Base-by-base conservation (phyloP, 208 protist species). In the Crithidia brevicula region DNA sequence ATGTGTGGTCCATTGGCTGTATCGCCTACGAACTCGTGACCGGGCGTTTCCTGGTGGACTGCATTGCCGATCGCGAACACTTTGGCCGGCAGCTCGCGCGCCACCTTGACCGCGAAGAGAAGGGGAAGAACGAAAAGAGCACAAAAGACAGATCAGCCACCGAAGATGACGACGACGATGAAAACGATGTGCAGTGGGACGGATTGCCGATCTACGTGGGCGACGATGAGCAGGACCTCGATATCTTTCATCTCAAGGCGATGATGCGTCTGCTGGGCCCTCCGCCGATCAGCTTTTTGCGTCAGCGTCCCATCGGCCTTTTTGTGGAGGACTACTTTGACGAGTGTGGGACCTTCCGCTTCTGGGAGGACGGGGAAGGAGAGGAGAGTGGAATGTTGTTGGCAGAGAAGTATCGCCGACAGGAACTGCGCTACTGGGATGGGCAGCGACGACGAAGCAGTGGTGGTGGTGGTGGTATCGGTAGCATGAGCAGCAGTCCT, bases 1-100 rank as follows among this genome's bases (percentile, higher is more conserved):
- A 95, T 62, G 63, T 95, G 20, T 95, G 89, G 89, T 89, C 81
- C 4, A 33, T 95, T 1, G 89, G 76, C 20, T 95, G 89, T 71
- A 79, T 91, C 43, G 83, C 89, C 9, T 95, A 88, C 77, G 90
- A 95, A 52, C 78, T 95, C 53, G 62, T 95, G 47, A 81, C 74
- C 20, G 90, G 86, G 2, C 70, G 61, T 49, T 85, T 86, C 56
- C 65, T 94, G 45, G 82, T 95, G 31, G 88, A 95, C 62, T 40
- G 49, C 36, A 50, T 60, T 28, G 58, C 28, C 8, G 69, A 79
- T 49, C 68, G 73, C 25, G 66, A 70, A 22, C 30, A 53, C 18
- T 33, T 58, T 15, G 67, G 57, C 1, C 57, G 57, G 9, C 57
- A 64, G 16, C 43, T 64, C n/a, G 45, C 43, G 45, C 58, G 18